These are phyloP conservation scores for Novakomyces olei DNA, from an alignment of 805 yeast genomes.

Conservation along the genomic window DNA sequence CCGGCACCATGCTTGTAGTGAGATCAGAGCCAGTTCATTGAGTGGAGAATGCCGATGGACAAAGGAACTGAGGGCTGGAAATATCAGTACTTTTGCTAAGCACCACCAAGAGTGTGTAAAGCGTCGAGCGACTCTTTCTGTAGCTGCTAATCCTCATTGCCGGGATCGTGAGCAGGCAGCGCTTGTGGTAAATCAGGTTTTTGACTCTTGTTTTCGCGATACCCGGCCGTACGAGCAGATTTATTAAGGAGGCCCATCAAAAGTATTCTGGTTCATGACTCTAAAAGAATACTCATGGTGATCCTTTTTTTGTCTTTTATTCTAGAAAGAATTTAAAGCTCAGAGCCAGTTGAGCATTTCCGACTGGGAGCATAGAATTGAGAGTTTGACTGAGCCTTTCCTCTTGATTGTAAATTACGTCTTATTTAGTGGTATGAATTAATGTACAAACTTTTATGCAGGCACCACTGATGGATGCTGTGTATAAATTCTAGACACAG, in stretches of 20 bases:
- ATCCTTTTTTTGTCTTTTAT: not conserved
- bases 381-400: too few species aligned
- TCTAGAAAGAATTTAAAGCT: not conserved
- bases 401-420: too few species aligned
- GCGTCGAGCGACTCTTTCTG: slow-evolving; percentile 71
- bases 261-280: not conserved
- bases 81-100: slow-evolving; percentile 30
- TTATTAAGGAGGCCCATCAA: slow-evolving; percentile 27
- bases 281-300: not conserved
- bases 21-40: slow-evolving; percentile 74
- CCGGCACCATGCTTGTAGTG: slow-evolving; percentile 91
- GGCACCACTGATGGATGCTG: too few species aligned
- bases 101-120: slow-evolving; percentile 85
- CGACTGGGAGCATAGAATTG: too few species aligned
- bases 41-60: slow-evolving; percentile 88
- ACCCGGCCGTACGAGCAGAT: slow-evolving; percentile 91
- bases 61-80: slow-evolving; percentile 50
- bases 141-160: slow-evolving; percentile 70
- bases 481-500: too few species aligned
- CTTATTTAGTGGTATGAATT: too few species aligned
- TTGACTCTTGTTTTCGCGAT: slow-evolving; percentile 82
- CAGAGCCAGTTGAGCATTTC: not conserved
- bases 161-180: slow-evolving; percentile 50
- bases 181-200: slow-evolving; percentile 62
- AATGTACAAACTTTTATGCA: too few species aligned